phyloP scores from a whole-genome alignment of 805 yeast species.

The Candida oleophila region DNA sequence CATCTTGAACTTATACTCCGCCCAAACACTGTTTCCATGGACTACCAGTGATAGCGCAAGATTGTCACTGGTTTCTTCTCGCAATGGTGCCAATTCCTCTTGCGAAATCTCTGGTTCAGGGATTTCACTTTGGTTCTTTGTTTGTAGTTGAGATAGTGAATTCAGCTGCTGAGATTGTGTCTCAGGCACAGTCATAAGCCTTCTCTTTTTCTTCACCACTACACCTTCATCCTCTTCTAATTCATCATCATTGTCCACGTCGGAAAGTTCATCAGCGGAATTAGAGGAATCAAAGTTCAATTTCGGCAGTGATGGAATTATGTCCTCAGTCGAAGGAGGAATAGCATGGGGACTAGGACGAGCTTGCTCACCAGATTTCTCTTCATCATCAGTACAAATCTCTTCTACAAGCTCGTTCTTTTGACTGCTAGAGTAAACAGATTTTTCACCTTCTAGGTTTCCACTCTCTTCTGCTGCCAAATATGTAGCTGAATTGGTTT shows the following conservation, averaged over 20 bases:
- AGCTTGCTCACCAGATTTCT: background rate
- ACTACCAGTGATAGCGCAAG: background rate
- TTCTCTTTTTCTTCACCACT: conserved; percentile 8
- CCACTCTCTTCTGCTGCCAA: conserved; percentile 3
- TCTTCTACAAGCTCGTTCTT: conserved; percentile 10
- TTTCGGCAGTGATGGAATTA: background rate
- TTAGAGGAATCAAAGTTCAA: background rate
- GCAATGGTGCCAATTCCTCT: background rate
- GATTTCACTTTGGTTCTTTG: background rate
- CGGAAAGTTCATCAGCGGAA: conserved; percentile 11
- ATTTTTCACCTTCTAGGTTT: conserved; percentile 10
- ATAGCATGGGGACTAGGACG: background rate
- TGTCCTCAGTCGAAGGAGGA: background rate
- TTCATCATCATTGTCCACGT: conserved; percentile 14
- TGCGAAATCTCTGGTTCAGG: background rate
- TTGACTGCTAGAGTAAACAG: conserved; percentile 21
- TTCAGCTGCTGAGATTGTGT: conserved; percentile 15
- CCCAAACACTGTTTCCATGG: conserved; percentile 47
- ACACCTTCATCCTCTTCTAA: conserved; percentile 4
- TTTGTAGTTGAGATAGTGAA: background rate
- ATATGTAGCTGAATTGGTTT: background rate
- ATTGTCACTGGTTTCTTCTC: background rate
- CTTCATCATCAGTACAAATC: conserved; percentile 17
- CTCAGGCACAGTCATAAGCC: conserved; percentile 11
- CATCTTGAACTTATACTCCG: conserved; percentile 45